Evolutionary conservation across 768 basidiomycete species (phyloP), one percentile per base, ranked within the genome.

Genomic region (Macrocybe gigantea): DNA sequence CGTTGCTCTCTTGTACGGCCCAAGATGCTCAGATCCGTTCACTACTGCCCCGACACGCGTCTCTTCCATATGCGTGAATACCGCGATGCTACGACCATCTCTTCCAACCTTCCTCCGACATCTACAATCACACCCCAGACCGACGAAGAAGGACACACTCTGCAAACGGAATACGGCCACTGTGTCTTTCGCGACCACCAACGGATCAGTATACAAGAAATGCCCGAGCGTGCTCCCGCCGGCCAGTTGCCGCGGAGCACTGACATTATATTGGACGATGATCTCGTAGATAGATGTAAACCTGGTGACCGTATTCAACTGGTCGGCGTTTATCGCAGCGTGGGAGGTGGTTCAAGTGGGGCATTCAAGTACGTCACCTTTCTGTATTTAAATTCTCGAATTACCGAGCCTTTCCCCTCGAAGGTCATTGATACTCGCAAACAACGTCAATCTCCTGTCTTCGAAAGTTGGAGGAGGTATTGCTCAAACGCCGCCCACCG

Each of bases 211-310:
- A 98, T 99, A 53, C 96, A 99, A 70, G 96, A 99, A 62, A 98
- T 99, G 95, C 96, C 96, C 2, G 96, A 99, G 68, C 83, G 96
- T 15, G 94, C 96, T 10, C 96, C 96, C 22, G 89, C 96, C 38
- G 96, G 96, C 30, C 95, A 97, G 65, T 74, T 99, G 30, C 96
- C 96, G 39, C 79, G 96, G 41, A 94, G 93, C 58, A 93, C 93
- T 33, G 96, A 99, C 64, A 87, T 98, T 45, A 89, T 97, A 39
- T 68, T 97, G 53, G 95, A 96, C 56, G 94, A 96, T 53, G 96
- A 99, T 64, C 72, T 98, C 43, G 96, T 99, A 32, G 96, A 99
- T 68, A 85, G 82, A 60, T 96, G 93, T 64, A 99, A 99, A 66
- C 95, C 96, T 5, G 96, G 96, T 36, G 96, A 99, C 66, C 83